Evolutionary conservation across 345 rosid species (phyloP), one percentile per base, ranked within the genome.

Genomic region (Bruguiera gymnorhiza): DNA sequence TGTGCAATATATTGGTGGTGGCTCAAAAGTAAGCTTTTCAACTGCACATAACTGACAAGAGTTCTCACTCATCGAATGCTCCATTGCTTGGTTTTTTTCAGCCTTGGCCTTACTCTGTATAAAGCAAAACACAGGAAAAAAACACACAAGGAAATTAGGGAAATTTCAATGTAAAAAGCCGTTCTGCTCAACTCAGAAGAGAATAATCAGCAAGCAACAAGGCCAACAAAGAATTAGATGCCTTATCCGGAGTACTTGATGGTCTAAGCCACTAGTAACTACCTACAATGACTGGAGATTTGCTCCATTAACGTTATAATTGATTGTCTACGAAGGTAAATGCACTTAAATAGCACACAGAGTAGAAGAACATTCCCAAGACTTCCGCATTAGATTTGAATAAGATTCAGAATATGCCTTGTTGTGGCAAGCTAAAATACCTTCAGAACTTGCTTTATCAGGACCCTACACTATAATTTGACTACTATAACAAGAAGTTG

Each of bases 21-120:
- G 99, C 80, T 96, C 99, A 78, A 96, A 96, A 71, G 97, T 84
- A 76, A 96, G 99, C 83, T 84, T 89, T 84, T 96, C 99, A 74
- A 96, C 98, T 39, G 98, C 99, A 85, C 99, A 96, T 74, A 96
- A 78, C 80, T 92, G 98, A 82, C 99, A 96, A 64, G 96, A 92
- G 79, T 96, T 96, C 81, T 92, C 99, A 83, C 89, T 96, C 96
- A 95, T 92, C n/a, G 84, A 60, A 68, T 86, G 91, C 87, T 88
- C 97, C 99, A 96, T 86, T 57, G 98, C 97, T 81, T 90, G 97
- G 84, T 89, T 88, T 85, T 87, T 95, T 80, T 95, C 98, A 15
- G 84, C 98, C 86, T 90, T 95, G 39, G 99, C 87, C 86, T 90
- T 95, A 76, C 92, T 95, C 99, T 95, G 88, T 43, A 79, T 43